Conservation (phyloP, 2,329 filamentous ascomycete species). For the Xylariaceae sp. region DNA sequence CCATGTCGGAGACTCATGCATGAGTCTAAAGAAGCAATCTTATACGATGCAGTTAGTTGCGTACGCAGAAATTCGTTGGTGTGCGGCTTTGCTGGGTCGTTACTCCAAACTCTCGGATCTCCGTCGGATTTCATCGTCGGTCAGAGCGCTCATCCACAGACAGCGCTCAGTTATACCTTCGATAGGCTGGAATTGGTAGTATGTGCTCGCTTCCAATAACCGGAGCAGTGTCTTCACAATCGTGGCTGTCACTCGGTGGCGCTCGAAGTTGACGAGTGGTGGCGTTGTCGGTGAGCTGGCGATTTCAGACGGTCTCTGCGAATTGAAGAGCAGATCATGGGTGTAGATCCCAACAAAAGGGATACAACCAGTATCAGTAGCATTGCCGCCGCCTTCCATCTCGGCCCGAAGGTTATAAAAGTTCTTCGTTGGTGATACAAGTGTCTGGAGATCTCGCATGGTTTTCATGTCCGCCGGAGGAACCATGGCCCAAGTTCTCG, state of each 20-base stretch:
- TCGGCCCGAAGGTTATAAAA: slow-evolving; percentile 71
- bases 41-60: slow-evolving; percentile 22
- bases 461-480: slow-evolving; percentile 59
- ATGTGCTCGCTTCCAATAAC: slow-evolving; percentile 71
- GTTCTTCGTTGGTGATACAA: slow-evolving; percentile 73
- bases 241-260: slow-evolving; percentile 67
- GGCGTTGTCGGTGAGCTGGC: slow-evolving; percentile 60
- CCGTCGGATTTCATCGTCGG: slow-evolving; percentile 65
- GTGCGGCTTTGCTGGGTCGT: background rate
- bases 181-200: slow-evolving; percentile 68
- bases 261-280: slow-evolving; percentile 76
- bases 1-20: slow-evolving; percentile 9
- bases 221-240: slow-evolving; percentile 76
- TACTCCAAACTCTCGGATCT: slow-evolving; percentile 47
- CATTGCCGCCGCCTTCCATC: slow-evolving; percentile 62
- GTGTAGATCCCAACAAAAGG: slow-evolving; percentile 82
- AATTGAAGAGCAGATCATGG: slow-evolving; percentile 76
- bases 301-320: slow-evolving; percentile 71
- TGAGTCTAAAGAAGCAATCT: slow-evolving; percentile 15
- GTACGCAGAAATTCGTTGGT: background rate
- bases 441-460: slow-evolving; percentile 61
- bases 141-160: slow-evolving; percentile 76
- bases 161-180: slow-evolving; percentile 74
- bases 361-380: slow-evolving; percentile 65
- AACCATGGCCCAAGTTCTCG: slow-evolving; percentile 66